Evolutionary conservation across 2,329 filamentous ascomycete genomes (phyloP).

Genomic region (Pseudocercospora cruenta): DNA sequence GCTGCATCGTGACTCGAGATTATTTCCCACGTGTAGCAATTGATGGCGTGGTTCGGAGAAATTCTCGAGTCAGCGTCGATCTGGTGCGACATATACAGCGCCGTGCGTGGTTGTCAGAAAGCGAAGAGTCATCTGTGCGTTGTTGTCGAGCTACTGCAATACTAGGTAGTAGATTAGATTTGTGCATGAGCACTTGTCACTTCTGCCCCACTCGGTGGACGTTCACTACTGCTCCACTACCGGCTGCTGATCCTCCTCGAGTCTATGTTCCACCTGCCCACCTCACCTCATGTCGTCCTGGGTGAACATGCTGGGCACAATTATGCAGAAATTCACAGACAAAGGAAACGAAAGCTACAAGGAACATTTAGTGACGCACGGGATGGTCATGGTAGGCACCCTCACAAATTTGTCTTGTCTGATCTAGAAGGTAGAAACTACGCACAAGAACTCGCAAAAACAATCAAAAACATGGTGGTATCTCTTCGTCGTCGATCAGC

Average conservation of each 20-base stretch:
- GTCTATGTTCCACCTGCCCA: neutral
- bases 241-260: neutral
- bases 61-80: neutral
- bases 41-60: neutral
- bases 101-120: neutral
- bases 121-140: neutral
- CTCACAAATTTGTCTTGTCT: slow-evolving; percentile 8
- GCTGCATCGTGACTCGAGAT: slow-evolving; percentile 39
- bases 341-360: neutral
- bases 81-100: neutral
- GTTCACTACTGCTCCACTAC: neutral
- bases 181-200: too few relatives aligned
- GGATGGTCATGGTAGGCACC: neutral
- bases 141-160: slow-evolving; percentile 6
- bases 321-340: slow-evolving; percentile 1
- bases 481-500: slow-evolving; percentile 19
- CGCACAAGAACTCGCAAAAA: slow-evolving; percentile 20
- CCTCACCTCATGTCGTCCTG: slow-evolving; percentile 3
- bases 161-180: neutral
- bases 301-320: neutral
- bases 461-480: slow-evolving; percentile 12
- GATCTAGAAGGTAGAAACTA: slow-evolving; percentile 20
- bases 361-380: neutral
- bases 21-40: neutral
- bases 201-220: too few relatives aligned